A percentile compares a stretch with the other conserved stretches of the same genome.
Evolutionary conservation across 805 yeast species (phyloP).

Genomic region (Lipomyces oligophaga): DNA sequence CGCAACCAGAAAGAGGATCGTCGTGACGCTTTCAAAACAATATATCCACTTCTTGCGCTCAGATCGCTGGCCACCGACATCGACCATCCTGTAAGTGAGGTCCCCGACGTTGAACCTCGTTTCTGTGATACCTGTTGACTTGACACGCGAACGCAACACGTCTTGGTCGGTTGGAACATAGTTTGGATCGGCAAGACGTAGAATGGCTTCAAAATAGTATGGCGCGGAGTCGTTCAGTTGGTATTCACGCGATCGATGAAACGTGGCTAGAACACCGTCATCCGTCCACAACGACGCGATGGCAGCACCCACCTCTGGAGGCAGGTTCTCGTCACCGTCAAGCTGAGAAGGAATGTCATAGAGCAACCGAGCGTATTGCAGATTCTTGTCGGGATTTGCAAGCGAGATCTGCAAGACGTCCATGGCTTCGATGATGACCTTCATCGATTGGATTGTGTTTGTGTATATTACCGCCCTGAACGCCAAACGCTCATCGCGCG

Average conservation of each 20-base stretch:
- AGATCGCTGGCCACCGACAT: constrained; percentile 94
- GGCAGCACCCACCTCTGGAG: constrained; percentile 66
- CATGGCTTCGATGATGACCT: constrained; percentile 50
- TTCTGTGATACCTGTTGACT: constrained; percentile 94
- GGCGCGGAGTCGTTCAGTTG: constrained; percentile 81
- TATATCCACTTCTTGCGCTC: constrained; percentile 94
- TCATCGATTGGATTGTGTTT: constrained; percentile 55
- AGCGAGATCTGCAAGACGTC: constrained; percentile 59
- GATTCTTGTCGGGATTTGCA: constrained; percentile 3
- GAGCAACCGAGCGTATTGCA: not conserved
- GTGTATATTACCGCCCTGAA: constrained; percentile 90
- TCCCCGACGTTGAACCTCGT: constrained; percentile 68
- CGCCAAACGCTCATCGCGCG: constrained; percentile 70
- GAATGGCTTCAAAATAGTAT: constrained; percentile 74
- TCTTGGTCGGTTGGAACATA: constrained; percentile 77
- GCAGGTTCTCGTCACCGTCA: constrained; percentile 27
- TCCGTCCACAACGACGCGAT: constrained; percentile 63
- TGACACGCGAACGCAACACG: constrained; percentile 83
- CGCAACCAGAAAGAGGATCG: constrained; percentile 83
- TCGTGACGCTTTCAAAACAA: constrained; percentile 85
- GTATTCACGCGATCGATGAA: constrained; percentile 64
- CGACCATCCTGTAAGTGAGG: constrained; percentile 69
- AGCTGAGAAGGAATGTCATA: constrained; percentile 19
- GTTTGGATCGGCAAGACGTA: constrained; percentile 56
- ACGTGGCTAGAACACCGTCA: constrained; percentile 44